Evolutionary conservation across 192 early-diverging fungal genomes (phyloP).

Genomic region (Coemansia sp.): DNA sequence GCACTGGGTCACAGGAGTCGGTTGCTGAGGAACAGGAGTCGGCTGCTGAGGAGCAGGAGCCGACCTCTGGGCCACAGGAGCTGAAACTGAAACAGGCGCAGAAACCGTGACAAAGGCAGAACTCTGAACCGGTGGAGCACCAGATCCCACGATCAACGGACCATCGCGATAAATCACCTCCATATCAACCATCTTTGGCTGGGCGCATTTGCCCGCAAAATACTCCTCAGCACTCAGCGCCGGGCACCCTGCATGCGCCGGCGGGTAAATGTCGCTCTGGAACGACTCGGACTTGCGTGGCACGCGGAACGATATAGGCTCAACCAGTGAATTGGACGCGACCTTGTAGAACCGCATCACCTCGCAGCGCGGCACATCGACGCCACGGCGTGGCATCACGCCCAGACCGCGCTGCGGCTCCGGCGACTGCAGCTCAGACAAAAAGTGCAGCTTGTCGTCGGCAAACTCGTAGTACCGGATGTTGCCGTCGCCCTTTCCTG

Average conservation of each 20-base stretch:
- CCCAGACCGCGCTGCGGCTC: constrained; percentile 93
- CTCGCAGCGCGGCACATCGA: constrained; percentile 85
- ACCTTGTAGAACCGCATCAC: constrained; percentile 95
- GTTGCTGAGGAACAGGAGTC: background rate
- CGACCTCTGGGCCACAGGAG: background rate
- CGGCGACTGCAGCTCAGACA: constrained; percentile 86
- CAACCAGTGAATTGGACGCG: constrained; percentile 73
- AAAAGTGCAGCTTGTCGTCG: constrained; percentile 84
- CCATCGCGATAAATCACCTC: constrained; percentile 28
- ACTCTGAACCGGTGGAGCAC: background rate
- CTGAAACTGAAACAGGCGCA: background rate
- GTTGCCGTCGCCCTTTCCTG: constrained; percentile 98
- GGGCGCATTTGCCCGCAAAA: constrained; percentile 80
- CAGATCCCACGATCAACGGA: constrained; percentile 30
- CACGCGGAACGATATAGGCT: constrained; percentile 96
- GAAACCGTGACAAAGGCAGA: background rate
- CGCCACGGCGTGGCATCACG: constrained; percentile 90
- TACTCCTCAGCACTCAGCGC: constrained; percentile 89
- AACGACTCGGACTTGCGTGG: constrained; percentile 95
- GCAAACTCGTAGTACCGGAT: constrained; percentile 98
- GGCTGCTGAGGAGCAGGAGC: constrained; percentile 2
- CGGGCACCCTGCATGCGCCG: constrained; percentile 74
- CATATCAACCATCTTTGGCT: constrained; percentile 62
- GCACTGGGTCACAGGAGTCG: background rate
- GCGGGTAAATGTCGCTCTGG: constrained; percentile 95